Evolutionary conservation across 164 flowering plant species (phyloP), one percentile per base, ranked within the genome.

Genomic region (Magnolia sinica): DNA sequence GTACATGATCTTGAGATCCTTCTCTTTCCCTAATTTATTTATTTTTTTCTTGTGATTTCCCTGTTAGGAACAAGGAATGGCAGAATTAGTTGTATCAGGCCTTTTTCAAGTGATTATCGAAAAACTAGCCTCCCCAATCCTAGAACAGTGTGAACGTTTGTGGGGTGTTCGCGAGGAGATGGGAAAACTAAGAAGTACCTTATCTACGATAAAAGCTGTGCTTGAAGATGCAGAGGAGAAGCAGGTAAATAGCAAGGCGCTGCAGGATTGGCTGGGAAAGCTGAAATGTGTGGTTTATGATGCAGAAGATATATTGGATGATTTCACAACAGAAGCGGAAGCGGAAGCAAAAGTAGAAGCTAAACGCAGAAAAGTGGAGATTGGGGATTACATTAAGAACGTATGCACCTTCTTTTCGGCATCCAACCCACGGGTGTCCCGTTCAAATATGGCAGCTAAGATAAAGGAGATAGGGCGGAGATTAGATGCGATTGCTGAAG

Each of bases 251-350:
- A 50, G 24, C 8, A 55, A 68, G 64, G 50, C 71, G 8, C 45
- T 75, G 50, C 50, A 55, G 27, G 19, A 64, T 31, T 75, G 72
- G 77, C 64, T 75, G 22, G 24, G 63, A 10, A 67, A 75, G 77
- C 77, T 75, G 1, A 68, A 68, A 49, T 64, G 27, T 23, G 74
- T 31, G 10, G 75, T 75, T 8, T 77, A 77, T 24, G 79, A 77
- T 63, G 74, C 63, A 1, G 72, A 75, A 10, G 72, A 75, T 49
- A 55, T 75, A 3, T 18, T 75, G 64, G 72, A 75, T 58, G 50
- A 51, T 13, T 50, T 67, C 64, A 75, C 4, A 23, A 68, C 27
- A 24, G 76, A 74, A 68, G 1, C 1, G 37, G 37, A 31, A 31
- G 24, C 24, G 1, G 24, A 23, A 23, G 0, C 24, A 23, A 23